Conservation (phyloP, 2,329 filamentous ascomycete genomes). For the Cladophialophora exuberans region DNA sequence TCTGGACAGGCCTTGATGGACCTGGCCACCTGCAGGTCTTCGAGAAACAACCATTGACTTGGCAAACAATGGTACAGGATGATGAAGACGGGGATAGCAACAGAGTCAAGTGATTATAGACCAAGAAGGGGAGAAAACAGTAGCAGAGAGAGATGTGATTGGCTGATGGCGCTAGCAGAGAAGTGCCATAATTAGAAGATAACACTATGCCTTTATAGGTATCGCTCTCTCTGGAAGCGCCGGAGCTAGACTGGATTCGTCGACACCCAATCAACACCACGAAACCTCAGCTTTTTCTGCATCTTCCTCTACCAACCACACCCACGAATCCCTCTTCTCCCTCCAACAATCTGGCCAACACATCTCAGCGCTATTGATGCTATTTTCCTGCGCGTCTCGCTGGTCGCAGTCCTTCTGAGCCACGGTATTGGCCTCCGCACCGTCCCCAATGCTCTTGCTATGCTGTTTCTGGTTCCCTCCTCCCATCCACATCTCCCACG, state of each 20-base stretch:
- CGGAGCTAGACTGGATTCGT: neutral
- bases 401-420: constrained; percentile 9
- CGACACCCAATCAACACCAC: constrained; percentile 2
- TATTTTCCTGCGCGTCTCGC: constrained; percentile 26
- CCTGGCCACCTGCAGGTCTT: neutral
- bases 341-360: constrained; percentile 21
- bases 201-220: neutral
- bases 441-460: constrained; percentile 2
- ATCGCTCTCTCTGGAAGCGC: neutral
- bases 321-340: constrained; percentile 2
- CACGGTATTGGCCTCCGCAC: constrained; percentile 17
- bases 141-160: neutral
- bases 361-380: constrained; percentile 25
- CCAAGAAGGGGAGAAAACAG: neutral
- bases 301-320: constrained; percentile 20
- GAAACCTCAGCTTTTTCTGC: neutral
- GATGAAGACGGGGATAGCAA: neutral
- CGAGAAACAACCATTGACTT: neutral
- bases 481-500: constrained; percentile 4
- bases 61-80: no score
- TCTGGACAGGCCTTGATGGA: neutral
- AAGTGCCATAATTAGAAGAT: constrained; percentile 5
- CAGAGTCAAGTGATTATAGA: neutral
- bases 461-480: constrained; percentile 4
- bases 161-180: neutral